Conservation (phyloP, 352 stramenopile species). For the Blastocystis sp. region DNA sequence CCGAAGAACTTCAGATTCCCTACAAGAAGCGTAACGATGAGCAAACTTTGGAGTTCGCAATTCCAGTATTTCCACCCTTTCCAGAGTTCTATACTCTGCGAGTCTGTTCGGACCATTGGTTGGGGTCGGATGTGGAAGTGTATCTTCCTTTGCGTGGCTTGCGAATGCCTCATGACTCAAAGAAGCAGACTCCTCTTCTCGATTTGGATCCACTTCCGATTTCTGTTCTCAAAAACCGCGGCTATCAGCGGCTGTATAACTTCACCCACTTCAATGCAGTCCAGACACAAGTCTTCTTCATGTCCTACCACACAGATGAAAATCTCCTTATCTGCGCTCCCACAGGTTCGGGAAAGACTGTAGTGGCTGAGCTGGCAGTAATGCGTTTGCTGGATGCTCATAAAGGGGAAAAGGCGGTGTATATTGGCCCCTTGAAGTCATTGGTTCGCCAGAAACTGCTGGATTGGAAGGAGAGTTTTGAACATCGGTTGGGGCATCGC, state of each 20-base stretch:
- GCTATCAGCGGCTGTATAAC: constrained; percentile 71
- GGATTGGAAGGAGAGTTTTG: constrained; percentile 89
- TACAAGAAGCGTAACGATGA: constrained; percentile 72
- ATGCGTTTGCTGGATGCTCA: constrained; percentile 80
- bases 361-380: constrained; percentile 92
- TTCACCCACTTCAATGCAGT: constrained; percentile 81
- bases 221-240: constrained; percentile 79
- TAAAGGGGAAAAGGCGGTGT: constrained; percentile 79
- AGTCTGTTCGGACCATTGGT: constrained; percentile 88
- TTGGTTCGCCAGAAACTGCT: constrained; percentile 87
- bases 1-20: constrained; percentile 79
- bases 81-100: constrained; percentile 87
- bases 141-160: constrained; percentile 74
- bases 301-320: constrained; percentile 89
- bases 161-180: constrained; percentile 68
- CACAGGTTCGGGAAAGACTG: constrained; percentile 89
- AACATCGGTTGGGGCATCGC: constrained; percentile 70
- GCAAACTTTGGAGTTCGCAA: constrained; percentile 80
- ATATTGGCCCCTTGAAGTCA: constrained; percentile 93
- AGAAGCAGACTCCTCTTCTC: constrained; percentile 79
- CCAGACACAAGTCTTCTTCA: constrained; percentile 94
- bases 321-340: constrained; percentile 91
- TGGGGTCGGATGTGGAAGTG: constrained; percentile 84
- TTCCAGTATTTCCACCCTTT: constrained; percentile 87
- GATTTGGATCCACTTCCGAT: constrained; percentile 88